Conservation (phyloP, 208 protist species). For the Angomonas deanei region DNA sequence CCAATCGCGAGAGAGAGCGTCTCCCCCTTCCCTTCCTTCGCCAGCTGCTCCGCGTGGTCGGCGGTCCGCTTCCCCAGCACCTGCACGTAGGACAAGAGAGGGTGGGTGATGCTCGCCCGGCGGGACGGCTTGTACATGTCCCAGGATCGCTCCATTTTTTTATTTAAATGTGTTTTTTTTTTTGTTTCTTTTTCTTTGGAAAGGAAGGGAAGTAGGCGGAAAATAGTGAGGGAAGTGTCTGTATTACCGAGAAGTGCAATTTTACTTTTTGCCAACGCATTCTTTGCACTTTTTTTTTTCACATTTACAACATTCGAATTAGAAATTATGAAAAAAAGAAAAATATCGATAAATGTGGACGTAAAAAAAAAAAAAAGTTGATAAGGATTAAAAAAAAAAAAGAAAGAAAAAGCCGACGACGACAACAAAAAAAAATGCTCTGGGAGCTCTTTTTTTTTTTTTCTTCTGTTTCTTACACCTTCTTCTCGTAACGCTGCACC, state of each 20-base stretch:
- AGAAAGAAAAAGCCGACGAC: neutral
- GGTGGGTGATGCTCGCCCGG: constrained; percentile 12
- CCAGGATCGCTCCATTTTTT: constrained; percentile 10
- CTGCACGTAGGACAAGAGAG: constrained; percentile 6
- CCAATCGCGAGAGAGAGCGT: constrained; percentile 80
- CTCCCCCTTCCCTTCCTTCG: constrained; percentile 8
- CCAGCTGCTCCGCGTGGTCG: constrained; percentile 8
- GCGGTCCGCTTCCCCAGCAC: constrained; percentile 1
- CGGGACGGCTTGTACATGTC: constrained; percentile 9
- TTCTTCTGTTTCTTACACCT: no score
- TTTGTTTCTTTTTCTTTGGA: neutral
- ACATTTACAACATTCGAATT: neutral
- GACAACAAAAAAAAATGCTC: neutral
- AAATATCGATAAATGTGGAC: constrained; percentile 8
- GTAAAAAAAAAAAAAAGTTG: constrained; percentile 12
- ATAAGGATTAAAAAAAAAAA: neutral
- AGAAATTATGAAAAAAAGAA: constrained; percentile 4
- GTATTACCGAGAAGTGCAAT: no score
- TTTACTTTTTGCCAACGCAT: no score
- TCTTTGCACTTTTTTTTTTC: no score
- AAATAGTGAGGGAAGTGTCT: no score
- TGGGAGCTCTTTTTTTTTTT: no score
- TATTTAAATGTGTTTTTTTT: neutral
- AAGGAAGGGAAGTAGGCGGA: neutral
- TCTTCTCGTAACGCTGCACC: constrained; percentile 42